Percentiles rank a stretch among this genome's conserved stretches.
phyloP scores from a whole-genome alignment of 805 yeast species.

The Torulaspora delbrueckii region DNA sequence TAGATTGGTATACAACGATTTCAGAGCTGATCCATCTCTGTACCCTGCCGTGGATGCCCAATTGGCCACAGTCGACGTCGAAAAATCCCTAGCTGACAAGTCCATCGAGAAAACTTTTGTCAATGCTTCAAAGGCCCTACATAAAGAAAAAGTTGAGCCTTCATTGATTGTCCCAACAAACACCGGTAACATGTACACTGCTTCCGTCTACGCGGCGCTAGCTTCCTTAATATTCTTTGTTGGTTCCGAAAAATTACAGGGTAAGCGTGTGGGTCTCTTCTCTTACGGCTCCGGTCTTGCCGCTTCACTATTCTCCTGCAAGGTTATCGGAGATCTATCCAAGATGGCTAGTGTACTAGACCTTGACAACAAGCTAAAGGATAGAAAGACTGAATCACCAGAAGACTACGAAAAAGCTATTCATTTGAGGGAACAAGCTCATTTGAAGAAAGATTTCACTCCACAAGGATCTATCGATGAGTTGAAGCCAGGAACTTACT shows the following conservation, averaged over 20 bases:
- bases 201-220: constrained; percentile 82
- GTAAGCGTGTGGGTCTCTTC: constrained; percentile 84
- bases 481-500: constrained; percentile 72
- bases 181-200: constrained; percentile 98
- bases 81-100: constrained; percentile 73
- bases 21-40: constrained; percentile 58
- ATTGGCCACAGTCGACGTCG: constrained; percentile 58
- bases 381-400: constrained; percentile 67
- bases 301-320: constrained; percentile 75
- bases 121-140: constrained; percentile 63
- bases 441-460: constrained; percentile 68
- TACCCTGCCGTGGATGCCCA: constrained; percentile 55
- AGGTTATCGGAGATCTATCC: constrained; percentile 75
- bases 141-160: constrained; percentile 68
- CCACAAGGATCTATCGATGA: constrained; percentile 78
- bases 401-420: constrained; percentile 76
- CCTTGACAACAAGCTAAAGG: constrained; percentile 60
- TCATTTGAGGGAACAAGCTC: constrained; percentile 82
- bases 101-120: constrained; percentile 80
- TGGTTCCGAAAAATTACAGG: constrained; percentile 67
- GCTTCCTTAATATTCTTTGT: constrained; percentile 74
- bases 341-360: constrained; percentile 59
- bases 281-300: constrained; percentile 99
- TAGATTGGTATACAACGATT: constrained; percentile 86
- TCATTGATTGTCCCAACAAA: constrained; percentile 86